Evolutionary conservation across 768 basidiomycete species (phyloP), one percentile per base, ranked within the genome.

Genomic region (Leucogyrophana mollusca): DNA sequence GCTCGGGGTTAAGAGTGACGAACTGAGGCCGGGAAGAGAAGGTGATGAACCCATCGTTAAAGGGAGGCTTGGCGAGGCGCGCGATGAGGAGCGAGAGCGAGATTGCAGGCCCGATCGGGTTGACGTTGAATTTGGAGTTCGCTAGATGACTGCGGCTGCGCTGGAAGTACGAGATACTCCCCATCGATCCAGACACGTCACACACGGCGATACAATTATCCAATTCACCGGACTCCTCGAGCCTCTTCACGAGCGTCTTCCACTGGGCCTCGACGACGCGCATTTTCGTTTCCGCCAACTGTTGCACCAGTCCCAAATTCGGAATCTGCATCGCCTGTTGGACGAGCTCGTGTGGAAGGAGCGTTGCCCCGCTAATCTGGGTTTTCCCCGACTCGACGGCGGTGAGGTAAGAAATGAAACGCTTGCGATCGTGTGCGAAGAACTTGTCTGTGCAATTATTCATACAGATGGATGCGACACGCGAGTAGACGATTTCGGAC

Each of bases 151-250:
- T n/a, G n/a, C n/a, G n/a, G n/a, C n/a, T n/a, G n/a, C n/a, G n/a
- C n/a, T n/a, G n/a, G n/a, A n/a, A n/a, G 1, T 3, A 0, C 27
- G 27, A 6, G 3, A 74, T 20, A 10, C 10, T 18, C 2, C 82
- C 83, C 87, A 88, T 89, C 7, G 82, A 85, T 0, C 82, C 85
- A 0, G 83, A 87, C n/a, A 88, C 85, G 56, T 89, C 87, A 61
- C 84, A 87, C 21, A 88, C 55, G 0, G 86, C 86, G 20, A 90
- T 57, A 9, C 76, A 72, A 50, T 82, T 85, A 1, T 82, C 77
- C 32, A 90, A 54, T n/a, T 63, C 59, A 2, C 83, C 82, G 0
- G 73, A 65, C 23, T 79, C 76, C 16, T 71, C 70, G 4, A 87
- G 64, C 5, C 69, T 70, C 13, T 69, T 62, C 24, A 88, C 64